A percentile compares a stretch with the other conserved stretches of the same genome.
phyloP scores from a whole-genome alignment of 2,329 filamentous ascomycete species.

The Emericellopsis atlantica region DNA sequence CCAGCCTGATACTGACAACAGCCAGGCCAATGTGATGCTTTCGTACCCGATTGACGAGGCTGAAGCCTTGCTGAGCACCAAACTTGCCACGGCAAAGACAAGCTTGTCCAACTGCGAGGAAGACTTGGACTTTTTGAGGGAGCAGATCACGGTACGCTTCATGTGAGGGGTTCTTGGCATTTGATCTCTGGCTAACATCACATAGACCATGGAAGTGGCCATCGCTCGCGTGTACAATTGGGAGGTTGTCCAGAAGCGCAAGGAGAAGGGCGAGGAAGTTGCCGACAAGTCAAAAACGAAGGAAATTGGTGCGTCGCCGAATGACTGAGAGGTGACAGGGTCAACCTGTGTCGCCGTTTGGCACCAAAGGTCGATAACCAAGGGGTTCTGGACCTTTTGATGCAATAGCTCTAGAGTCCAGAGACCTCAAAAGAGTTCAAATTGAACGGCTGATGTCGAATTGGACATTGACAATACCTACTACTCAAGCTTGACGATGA shows the following conservation, averaged over 20 bases:
- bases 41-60: slow-evolving; percentile 87
- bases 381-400: too few species aligned
- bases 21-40: slow-evolving; percentile 88
- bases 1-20: slow-evolving; percentile 9
- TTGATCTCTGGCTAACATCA: slow-evolving; percentile 4
- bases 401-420: too few species aligned
- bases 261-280: slow-evolving; percentile 64
- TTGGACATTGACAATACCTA: too few species aligned
- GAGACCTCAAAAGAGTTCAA: too few species aligned
- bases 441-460: too few species aligned
- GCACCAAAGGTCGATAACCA: too few species aligned
- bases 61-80: slow-evolving; percentile 62
- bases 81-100: slow-evolving; percentile 65
- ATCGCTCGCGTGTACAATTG: slow-evolving; percentile 98
- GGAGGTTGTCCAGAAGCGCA: slow-evolving; percentile 92
- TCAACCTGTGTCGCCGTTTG: too few species aligned
- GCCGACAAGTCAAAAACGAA: slow-evolving; percentile 25
- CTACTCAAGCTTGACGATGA: too few species aligned
- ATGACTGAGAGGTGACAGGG: slow-evolving; percentile 7
- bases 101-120: slow-evolving; percentile 86
- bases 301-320: slow-evolving; percentile 18
- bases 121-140: slow-evolving; percentile 86
- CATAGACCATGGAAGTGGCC: slow-evolving; percentile 89
- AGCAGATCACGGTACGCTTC: slow-evolving; percentile 77
- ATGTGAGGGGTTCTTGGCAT: slow-evolving; percentile 5